Evolutionary conservation across 2,329 filamentous ascomycete genomes (phyloP), one percentile per base, ranked within the genome.

Genomic region (Aspergillus proliferans): DNA sequence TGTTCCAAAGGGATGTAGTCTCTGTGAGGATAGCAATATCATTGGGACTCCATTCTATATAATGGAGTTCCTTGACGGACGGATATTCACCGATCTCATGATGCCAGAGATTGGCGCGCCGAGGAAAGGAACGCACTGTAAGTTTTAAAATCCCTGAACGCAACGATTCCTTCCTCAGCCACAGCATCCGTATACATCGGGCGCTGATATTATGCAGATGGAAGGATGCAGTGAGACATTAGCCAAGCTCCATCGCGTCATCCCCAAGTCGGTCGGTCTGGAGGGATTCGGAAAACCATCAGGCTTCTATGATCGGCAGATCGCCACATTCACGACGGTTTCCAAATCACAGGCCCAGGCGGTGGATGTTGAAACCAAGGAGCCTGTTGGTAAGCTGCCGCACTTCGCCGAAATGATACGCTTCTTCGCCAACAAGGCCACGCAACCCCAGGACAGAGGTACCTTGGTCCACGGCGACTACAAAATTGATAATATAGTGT

Each of bases 21-120:
- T 97, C 15, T 98, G 93, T 72, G 86, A 94, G 69, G 91, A 97
- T 71, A 74, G 77, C 39, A 73, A 71, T 49, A 77, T 97, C 34
- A 77, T 97, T 54, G 93, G 91, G 48, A 97, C 91, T 6, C 82
- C 90, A 4, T 98, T 97, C 70, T 97, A 98, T 73, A 85, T 97
- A 64, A 97, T 98, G 93, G 85, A 89, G 67, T 97, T 93, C 67
- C 78, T 97, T 52, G 87, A 95, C 64, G 93, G 93, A 18, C 85
- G 93, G 62, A 95, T 96, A 71, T 88, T 97, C 63, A 88, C 92
- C 63, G 89, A 97, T 70, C 86, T 89, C 40, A 76, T 85, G 28
- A 84, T 96, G 65, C 91, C 89, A 2, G 85, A 76, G 10, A 81
- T 89, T 9, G 77, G 77, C 24, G 70, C 86, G 0, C n/a, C n/a